Evolutionary conservation across 2,329 filamentous ascomycete genomes (phyloP).

Genomic region (Colletotrichum ledebouriae): DNA sequence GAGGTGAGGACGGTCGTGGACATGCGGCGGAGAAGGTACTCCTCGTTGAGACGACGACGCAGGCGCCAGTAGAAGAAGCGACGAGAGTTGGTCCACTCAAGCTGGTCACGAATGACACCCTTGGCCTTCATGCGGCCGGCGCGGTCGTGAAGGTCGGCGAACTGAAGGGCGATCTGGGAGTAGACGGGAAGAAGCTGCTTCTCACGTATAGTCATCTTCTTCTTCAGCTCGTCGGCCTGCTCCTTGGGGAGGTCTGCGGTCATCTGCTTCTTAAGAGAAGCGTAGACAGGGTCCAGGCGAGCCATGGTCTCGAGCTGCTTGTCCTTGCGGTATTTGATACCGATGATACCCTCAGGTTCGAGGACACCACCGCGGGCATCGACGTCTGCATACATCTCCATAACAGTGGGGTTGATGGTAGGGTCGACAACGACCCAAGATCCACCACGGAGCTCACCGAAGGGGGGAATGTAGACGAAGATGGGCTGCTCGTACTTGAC

Average conservation of each 20-base stretch:
- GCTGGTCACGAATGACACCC: conserved; percentile 85
- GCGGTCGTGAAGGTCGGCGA: conserved; percentile 96
- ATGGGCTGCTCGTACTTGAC: conserved; percentile 99
- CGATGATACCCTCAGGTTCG: conserved; percentile 97
- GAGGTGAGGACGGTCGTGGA: conserved; percentile 56
- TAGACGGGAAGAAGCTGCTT: conserved; percentile 93
- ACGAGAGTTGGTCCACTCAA: conserved; percentile 89
- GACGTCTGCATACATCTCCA: conserved; percentile 99
- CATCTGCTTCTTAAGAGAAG: conserved; percentile 84
- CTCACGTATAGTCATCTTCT: conserved; percentile 87
- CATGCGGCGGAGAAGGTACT: conserved; percentile 96
- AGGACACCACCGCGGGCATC: conserved; percentile 96
- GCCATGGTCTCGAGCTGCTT: conserved; percentile 98
- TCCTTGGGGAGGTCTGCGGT: conserved; percentile 78
- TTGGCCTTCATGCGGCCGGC: conserved; percentile 99
- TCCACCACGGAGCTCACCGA: conserved; percentile 96
- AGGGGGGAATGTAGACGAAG: conserved; percentile 98
- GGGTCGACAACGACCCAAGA: conserved; percentile 99
- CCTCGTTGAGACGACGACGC: conserved; percentile 95
- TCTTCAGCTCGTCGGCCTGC: conserved; percentile 82
- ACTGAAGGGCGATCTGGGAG: conserved; percentile 94
- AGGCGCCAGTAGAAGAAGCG: conserved; percentile 99
- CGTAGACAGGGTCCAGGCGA: conserved; percentile 88
- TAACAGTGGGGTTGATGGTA: conserved; percentile 94
- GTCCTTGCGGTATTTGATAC: conserved; percentile 98